Conservation (phyloP, 83 land plant species). For the Picea mariana region DNA sequence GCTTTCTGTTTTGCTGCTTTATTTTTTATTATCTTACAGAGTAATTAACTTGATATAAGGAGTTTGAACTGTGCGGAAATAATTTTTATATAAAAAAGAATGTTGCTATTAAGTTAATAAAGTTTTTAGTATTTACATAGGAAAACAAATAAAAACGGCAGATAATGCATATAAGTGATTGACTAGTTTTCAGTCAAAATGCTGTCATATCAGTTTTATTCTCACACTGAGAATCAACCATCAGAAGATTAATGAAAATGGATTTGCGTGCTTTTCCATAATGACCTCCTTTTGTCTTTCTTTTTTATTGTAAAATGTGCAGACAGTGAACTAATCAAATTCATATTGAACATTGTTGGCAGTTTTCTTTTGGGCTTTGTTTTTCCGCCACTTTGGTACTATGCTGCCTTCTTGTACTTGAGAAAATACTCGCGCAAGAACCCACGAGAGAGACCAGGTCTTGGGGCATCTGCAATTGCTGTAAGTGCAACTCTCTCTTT, state of each 20-base stretch:
- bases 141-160: neutral
- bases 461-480: slow-evolving; percentile 30
- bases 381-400: slow-evolving; percentile 29
- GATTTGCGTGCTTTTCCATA: neutral
- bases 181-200: neutral
- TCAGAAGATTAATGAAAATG: neutral
- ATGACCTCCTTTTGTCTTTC: neutral
- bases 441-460: slow-evolving; percentile 27
- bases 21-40: neutral
- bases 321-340: neutral
- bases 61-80: neutral
- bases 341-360: slow-evolving; percentile 12
- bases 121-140: neutral
- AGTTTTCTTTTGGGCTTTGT: slow-evolving; percentile 23
- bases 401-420: slow-evolving; percentile 23
- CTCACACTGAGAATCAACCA: neutral
- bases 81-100: neutral
- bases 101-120: neutral
- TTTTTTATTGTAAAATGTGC: too few relatives aligned
- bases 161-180: neutral
- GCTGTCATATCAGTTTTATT: neutral
- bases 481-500: slow-evolving; percentile 8
- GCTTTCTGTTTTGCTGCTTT: neutral
- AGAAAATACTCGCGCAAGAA: slow-evolving; percentile 18
- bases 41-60: neutral